Percentiles rank a stretch among this genome's conserved stretches.
Conservation (phyloP, 2,329 filamentous ascomycete genomes). For the Pestalotiopsis sp. region DNA sequence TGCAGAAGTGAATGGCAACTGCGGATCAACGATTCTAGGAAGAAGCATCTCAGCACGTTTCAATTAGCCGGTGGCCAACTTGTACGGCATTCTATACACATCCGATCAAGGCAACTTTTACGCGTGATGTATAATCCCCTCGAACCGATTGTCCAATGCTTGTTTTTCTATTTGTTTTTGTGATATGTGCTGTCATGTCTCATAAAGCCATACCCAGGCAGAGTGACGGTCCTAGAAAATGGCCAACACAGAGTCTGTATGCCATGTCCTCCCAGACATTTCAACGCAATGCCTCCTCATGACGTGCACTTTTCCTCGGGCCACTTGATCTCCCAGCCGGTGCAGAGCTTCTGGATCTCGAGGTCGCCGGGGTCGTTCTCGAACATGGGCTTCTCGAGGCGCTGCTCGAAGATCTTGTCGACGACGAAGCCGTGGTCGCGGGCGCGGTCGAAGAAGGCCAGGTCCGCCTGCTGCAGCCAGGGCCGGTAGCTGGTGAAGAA, state of each 20-base stretch:
- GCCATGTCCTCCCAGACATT: too few species aligned
- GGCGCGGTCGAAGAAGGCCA: slow-evolving; percentile 82
- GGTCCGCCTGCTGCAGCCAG: slow-evolving; percentile 82
- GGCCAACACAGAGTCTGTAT: too few species aligned
- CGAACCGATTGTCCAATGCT: background rate
- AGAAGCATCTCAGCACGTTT: too few species aligned
- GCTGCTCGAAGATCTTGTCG: slow-evolving; percentile 76
- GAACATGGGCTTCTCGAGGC: slow-evolving; percentile 86
- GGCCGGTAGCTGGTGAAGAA: slow-evolving; percentile 95
- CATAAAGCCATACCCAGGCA: background rate
- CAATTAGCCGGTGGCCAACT: too few species aligned
- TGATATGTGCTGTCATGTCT: background rate
- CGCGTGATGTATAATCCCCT: too few species aligned
- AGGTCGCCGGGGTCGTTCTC: slow-evolving; percentile 86
- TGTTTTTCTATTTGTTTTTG: background rate
- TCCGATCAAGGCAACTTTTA: background rate
- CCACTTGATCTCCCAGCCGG: slow-evolving; percentile 75
- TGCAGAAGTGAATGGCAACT: too few species aligned
- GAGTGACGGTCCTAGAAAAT: background rate
- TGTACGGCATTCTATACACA: background rate
- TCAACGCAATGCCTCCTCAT: background rate
- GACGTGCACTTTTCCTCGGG: slow-evolving; percentile 29
- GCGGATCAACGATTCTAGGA: too few species aligned
- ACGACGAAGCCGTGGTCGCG: slow-evolving; percentile 71
- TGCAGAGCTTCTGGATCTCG: slow-evolving; percentile 77